phyloP scores from a whole-genome alignment of 805 yeast genomes.

The Cyberlindnera americana region DNA sequence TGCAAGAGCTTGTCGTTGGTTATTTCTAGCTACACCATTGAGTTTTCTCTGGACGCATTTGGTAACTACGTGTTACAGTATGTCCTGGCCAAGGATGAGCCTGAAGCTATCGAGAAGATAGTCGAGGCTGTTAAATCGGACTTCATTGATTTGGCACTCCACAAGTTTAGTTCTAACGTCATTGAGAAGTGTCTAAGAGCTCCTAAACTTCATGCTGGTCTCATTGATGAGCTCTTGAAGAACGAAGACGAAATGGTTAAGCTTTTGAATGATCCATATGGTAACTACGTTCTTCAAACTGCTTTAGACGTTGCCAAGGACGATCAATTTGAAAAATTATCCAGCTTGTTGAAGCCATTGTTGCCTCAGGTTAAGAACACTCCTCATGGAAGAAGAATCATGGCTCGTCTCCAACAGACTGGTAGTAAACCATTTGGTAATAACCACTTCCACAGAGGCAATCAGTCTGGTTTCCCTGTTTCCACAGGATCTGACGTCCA shows the following conservation, averaged over 20 bases:
- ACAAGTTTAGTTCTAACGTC: slow-evolving; percentile 92
- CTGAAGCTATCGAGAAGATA: slow-evolving; percentile 31
- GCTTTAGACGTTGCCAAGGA: slow-evolving; percentile 59
- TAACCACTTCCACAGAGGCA: background rate
- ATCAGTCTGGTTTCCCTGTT: background rate
- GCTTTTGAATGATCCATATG: slow-evolving; percentile 84
- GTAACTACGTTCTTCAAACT: slow-evolving; percentile 93
- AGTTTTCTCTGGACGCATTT: slow-evolving; percentile 83
- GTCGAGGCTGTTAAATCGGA: slow-evolving; percentile 32
- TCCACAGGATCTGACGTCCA: background rate
- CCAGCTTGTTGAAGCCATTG: slow-evolving; percentile 64
- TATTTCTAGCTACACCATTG: slow-evolving; percentile 65
- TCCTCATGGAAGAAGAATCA: slow-evolving; percentile 93
- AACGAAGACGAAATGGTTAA: slow-evolving; percentile 36
- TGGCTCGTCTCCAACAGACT: slow-evolving; percentile 51
- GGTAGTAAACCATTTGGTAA: slow-evolving; percentile 6
- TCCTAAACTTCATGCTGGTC: slow-evolving; percentile 39
- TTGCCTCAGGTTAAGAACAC: slow-evolving; percentile 79
- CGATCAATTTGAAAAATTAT: slow-evolving; percentile 50
- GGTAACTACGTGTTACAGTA: slow-evolving; percentile 98
- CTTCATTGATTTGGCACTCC: slow-evolving; percentile 56
- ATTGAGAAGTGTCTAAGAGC: slow-evolving; percentile 79
- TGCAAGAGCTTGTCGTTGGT: slow-evolving; percentile 60
- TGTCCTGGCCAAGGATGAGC: slow-evolving; percentile 51
- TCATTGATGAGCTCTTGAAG: slow-evolving; percentile 48